Percentiles rank a stretch among this genome's conserved stretches.
phyloP scores from a whole-genome alignment of 2,329 filamentous ascomycete genomes.

The Fusarium tricinctum region DNA sequence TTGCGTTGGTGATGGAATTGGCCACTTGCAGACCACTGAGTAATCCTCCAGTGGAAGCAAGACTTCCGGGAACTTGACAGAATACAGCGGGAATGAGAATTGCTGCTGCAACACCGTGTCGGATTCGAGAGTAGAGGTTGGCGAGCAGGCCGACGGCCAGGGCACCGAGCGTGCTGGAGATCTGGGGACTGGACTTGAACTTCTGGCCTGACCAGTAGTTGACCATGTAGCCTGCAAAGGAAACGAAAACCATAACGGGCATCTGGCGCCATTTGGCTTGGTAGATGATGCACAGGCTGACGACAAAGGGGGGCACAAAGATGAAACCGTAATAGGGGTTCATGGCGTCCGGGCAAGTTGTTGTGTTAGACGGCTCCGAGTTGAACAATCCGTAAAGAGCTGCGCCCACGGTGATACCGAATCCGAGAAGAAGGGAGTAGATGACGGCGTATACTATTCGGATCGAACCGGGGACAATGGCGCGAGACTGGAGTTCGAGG shows the following conservation, averaged over 20 bases:
- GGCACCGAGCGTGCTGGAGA: constrained; percentile 82
- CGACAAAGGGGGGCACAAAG: constrained; percentile 80
- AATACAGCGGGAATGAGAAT: constrained; percentile 64
- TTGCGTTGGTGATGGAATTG: constrained; percentile 60
- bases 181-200: constrained; percentile 78
- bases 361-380: constrained; percentile 62
- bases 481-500: constrained; percentile 77
- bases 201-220: constrained; percentile 78
- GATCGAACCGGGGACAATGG: constrained; percentile 78
- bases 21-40: constrained; percentile 61
- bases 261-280: constrained; percentile 86
- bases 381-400: constrained; percentile 75
- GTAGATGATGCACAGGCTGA: constrained; percentile 82
- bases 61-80: constrained; percentile 63
- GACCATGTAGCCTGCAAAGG: constrained; percentile 80
- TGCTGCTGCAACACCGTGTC: constrained; percentile 65
- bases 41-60: constrained; percentile 62
- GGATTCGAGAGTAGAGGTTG: constrained; percentile 78
- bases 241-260: constrained; percentile 81
- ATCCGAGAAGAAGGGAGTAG: constrained; percentile 79
- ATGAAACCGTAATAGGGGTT: constrained; percentile 68
- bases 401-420: constrained; percentile 77
- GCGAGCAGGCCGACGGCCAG: constrained; percentile 82
- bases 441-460: constrained; percentile 82
- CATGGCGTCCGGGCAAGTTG: constrained; percentile 61